Evolutionary conservation across 306 rosid genomes (phyloP), one percentile per base, ranked within the genome.

Genomic region (Fragaria vesca): DNA sequence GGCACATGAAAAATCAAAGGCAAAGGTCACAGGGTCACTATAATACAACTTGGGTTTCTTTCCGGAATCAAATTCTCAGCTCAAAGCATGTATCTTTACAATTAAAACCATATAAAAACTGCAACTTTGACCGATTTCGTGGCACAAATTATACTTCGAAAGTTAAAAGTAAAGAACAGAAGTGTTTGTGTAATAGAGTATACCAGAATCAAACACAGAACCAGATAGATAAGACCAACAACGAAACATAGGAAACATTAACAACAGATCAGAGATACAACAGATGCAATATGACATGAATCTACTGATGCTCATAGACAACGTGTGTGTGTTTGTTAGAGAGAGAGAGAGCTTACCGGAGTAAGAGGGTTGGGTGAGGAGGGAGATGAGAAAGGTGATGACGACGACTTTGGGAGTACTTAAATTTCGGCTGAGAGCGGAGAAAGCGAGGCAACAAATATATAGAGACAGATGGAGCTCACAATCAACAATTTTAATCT

Each of bases 311-410:
- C n/a, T 12, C 55, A 46, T 8, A 69, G 28, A 68, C 24, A 55
- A 55, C 15, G 8, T 50, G 10, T 50, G 65, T 17, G 30, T 32
- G 36, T 32, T 32, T 32, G 36, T 16, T 12, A 76, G 20, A 68
- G 45, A 71, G 26, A 79, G 63, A 74, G 63, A 24, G 13, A 1
- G 76, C 83, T 73, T 67, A 80, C 82, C 82, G 17, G 77, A 55
- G 65, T 6, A n/a, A 54, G 67, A 79, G 1, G 47, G 36, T 26
- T 74, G 0, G 46, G 60, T 45, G 78, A 61, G 30, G 58, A 9
- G 57, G 57, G 42, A 38, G 42, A 38, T 38, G 42, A 38, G 42
- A 38, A 38, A 38, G 24, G 21, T 28, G 70, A 61, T 17, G 30
- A 28, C 5, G 58, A 61, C 20, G 57, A 61, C 69, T 12, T n/a